Evolutionary conservation across 495 filamentous ascomycete genomes (phyloP), one percentile per base, ranked within the genome.

Genomic region (Trichocladium uniseriatum): DNA sequence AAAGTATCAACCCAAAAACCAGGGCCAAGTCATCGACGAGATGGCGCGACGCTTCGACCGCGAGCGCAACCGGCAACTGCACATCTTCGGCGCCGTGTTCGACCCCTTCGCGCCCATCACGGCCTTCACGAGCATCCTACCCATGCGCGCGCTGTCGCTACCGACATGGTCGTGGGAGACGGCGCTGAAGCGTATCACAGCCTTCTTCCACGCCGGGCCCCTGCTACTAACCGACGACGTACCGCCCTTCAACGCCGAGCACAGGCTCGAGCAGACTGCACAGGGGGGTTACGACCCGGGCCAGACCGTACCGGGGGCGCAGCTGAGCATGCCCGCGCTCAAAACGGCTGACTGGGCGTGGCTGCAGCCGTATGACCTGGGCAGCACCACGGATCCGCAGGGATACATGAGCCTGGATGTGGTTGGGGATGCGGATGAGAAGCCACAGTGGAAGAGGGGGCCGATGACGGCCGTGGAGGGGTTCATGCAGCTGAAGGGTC

Each of bases 51-150:
- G 9, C 7, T 52, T 29, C 28, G 37, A 34, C 6, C 34, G 45
- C 43, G 14, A 13, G 16, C 54, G 56, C 14, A 61, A 61, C 51
- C 22, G 13, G 1, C 19, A 51, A 18, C 49, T 66, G 6, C 8
- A 18, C 1, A 48, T 52, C 18, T 66, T 67, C 40, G 68, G 66
- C 9, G 52, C 52, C 8, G 44, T 79, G 6, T 45, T 77, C 0
- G 73, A 79, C 45, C 76, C 76, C 0, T 79, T 69, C 53, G 57
- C 54, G 0, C 56, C 69, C 4, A 15, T 77, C 66, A 73, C 40
- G 63, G 7, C 46, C 0, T 77, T 71, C 54, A 56, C 59, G 2
- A 21, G 48, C 15, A 53, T 77, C 9, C 62, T 74, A 1, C 74
- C 75, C 1, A 47, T 58, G 3, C 39, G 43, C 1, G 14, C 36